phyloP scores from a whole-genome alignment of 2,329 filamentous ascomycete species.

The Alternaria brassicicola region DNA sequence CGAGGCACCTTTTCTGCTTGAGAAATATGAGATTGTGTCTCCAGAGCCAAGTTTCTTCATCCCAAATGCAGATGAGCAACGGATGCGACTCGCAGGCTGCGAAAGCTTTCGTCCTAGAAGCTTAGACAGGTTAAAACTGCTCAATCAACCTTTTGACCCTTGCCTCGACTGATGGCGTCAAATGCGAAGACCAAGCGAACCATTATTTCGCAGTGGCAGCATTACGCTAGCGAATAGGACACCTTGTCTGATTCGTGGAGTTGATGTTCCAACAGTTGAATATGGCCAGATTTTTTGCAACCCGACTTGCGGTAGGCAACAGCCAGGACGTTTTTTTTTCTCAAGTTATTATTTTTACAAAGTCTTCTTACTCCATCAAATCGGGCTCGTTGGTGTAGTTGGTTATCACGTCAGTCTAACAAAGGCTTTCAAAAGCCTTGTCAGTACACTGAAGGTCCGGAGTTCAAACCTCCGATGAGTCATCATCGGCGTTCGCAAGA shows the following conservation, averaged over 20 bases:
- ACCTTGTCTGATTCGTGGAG: neutral
- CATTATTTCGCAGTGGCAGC: too few species aligned
- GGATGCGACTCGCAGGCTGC: neutral
- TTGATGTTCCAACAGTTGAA: too few species aligned
- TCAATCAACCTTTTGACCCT: too few species aligned
- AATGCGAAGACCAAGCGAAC: too few species aligned
- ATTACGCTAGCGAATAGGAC: neutral
- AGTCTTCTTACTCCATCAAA: neutral
- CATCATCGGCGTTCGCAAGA: neutral
- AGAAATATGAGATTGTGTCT: neutral
- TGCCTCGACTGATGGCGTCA: neutral
- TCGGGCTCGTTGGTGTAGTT: constrained; percentile 52
- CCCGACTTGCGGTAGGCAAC: too few species aligned
- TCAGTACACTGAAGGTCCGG: constrained; percentile 18
- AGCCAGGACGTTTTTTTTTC: too few species aligned
- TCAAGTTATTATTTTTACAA: too few species aligned
- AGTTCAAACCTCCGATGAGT: constrained; percentile 20
- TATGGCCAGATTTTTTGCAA: too few species aligned
- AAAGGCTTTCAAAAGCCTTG: constrained; percentile 12
- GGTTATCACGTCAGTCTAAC: constrained; percentile 58
- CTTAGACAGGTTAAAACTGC: neutral
- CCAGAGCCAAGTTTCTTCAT: neutral
- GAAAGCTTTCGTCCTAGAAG: too few species aligned
- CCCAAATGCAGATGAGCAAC: neutral
- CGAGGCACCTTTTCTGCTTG: neutral